A percentile compares a stretch with the other conserved stretches of the same genome.
Evolutionary conservation across 305 asterid genomes (phyloP).

Genomic region (Stenogyne calaminthoides): DNA sequence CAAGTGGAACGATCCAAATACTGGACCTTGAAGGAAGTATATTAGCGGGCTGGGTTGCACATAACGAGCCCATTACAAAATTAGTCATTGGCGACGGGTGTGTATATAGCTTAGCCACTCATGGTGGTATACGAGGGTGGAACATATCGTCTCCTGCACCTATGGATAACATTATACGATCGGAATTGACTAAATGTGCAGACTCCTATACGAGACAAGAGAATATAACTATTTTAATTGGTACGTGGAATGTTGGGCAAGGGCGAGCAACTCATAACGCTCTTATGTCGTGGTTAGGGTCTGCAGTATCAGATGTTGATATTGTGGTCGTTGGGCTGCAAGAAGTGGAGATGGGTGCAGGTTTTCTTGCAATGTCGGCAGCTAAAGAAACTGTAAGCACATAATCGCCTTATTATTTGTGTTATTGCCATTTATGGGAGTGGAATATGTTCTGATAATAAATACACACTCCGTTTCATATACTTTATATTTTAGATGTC

Average conservation of each 20-base stretch:
- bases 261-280: conserved; percentile 84
- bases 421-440: background rate
- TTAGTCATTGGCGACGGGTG: conserved; percentile 55
- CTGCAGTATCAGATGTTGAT: conserved; percentile 76
- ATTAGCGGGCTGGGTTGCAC: conserved; percentile 78
- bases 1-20: conserved; percentile 73
- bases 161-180: conserved; percentile 60
- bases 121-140: conserved; percentile 97
- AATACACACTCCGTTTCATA: background rate
- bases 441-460: background rate
- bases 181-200: conserved; percentile 56
- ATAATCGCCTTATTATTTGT: background rate
- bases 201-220: conserved; percentile 53
- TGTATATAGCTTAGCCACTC: conserved; percentile 79
- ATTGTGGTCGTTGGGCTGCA: conserved; percentile 90
- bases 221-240: conserved; percentile 61
- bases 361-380: conserved; percentile 98
- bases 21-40: conserved; percentile 79
- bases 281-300: conserved; percentile 87
- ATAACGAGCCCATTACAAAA: conserved; percentile 74
- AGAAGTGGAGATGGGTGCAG: conserved; percentile 99
- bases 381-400: conserved; percentile 89
- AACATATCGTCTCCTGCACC: conserved; percentile 81
- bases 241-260: conserved; percentile 97
- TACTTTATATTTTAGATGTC: background rate